Percentiles rank a stretch among this genome's conserved stretches.
These are phyloP conservation scores for Fraxinus latifolia DNA, from an alignment of 305 asterid genomes.

Conservation along the genomic window DNA sequence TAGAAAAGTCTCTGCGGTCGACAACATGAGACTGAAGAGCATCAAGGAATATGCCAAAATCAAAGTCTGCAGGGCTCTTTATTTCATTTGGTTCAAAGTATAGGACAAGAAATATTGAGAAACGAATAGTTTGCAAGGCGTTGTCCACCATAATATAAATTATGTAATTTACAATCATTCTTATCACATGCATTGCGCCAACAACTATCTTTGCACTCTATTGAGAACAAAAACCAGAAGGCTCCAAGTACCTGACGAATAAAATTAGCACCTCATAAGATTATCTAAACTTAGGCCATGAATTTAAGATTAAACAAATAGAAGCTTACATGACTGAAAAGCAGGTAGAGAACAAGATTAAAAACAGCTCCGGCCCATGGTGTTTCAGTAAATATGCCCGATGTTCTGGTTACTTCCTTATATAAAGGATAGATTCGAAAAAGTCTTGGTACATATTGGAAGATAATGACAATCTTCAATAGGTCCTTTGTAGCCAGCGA, in stretches of 20 bases:
- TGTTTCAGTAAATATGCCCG: slow-evolving; percentile 42
- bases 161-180: slow-evolving; percentile 9
- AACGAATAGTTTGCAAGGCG: slow-evolving; percentile 23
- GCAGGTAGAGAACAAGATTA: slow-evolving; percentile 39
- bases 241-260: slow-evolving; percentile 51
- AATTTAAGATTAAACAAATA: no score
- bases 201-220: slow-evolving; percentile 56
- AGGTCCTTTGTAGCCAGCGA: slow-evolving; percentile 44
- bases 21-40: slow-evolving; percentile 50
- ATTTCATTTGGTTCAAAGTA: slow-evolving; percentile 33
- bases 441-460: slow-evolving; percentile 53
- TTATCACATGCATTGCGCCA: slow-evolving; percentile 43
- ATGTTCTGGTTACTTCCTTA: slow-evolving; percentile 45
- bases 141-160: slow-evolving; percentile 36
- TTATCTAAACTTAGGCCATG: background rate
- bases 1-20: slow-evolving; percentile 28
- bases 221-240: slow-evolving; percentile 54
- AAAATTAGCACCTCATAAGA: background rate
- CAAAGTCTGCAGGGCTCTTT: slow-evolving; percentile 36
- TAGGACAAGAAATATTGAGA: slow-evolving; percentile 42
- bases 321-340: slow-evolving; percentile 37
- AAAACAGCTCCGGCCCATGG: slow-evolving; percentile 50
- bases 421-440: slow-evolving; percentile 49
- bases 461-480: slow-evolving; percentile 35
- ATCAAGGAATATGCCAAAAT: slow-evolving; percentile 64